Conservation (phyloP, 116 monocot genomes). For the Phalaenopsis hybrid region DNA sequence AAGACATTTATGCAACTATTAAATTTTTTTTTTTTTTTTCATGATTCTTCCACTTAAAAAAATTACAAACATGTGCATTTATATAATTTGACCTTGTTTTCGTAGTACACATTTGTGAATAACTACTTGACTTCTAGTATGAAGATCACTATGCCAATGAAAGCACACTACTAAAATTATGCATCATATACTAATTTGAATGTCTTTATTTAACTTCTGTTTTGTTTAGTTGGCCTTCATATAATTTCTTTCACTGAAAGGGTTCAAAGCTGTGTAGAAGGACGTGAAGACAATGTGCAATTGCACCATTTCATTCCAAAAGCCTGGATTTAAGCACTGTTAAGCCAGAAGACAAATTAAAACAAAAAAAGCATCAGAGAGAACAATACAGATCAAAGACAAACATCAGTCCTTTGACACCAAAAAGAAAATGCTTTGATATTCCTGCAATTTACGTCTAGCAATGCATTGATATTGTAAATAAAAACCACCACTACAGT, state of each 20-base stretch:
- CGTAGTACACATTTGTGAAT: too few species aligned
- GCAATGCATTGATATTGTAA: background rate
- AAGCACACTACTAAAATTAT: too few species aligned
- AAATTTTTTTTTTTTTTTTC: too few species aligned
- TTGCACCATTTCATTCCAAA: background rate
- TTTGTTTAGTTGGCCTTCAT: too few species aligned
- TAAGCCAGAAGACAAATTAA: background rate
- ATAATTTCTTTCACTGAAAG: background rate
- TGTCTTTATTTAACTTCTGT: too few species aligned
- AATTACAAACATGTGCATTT: too few species aligned
- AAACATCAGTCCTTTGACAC: background rate
- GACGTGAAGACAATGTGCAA: background rate
- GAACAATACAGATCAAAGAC: background rate
- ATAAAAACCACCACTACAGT: background rate
- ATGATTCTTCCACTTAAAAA: too few species aligned
- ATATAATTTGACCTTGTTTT: too few species aligned
- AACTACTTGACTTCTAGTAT: too few species aligned
- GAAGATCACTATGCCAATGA: too few species aligned
- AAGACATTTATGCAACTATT: too few species aligned
- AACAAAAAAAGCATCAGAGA: background rate
- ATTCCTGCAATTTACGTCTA: background rate
- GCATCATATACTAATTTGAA: too few species aligned
- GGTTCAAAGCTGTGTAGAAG: background rate
- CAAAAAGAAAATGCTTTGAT: background rate
- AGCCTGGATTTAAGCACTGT: background rate